Evolutionary conservation across 768 basidiomycete species (phyloP).

Genomic region (Boletus sp.): DNA sequence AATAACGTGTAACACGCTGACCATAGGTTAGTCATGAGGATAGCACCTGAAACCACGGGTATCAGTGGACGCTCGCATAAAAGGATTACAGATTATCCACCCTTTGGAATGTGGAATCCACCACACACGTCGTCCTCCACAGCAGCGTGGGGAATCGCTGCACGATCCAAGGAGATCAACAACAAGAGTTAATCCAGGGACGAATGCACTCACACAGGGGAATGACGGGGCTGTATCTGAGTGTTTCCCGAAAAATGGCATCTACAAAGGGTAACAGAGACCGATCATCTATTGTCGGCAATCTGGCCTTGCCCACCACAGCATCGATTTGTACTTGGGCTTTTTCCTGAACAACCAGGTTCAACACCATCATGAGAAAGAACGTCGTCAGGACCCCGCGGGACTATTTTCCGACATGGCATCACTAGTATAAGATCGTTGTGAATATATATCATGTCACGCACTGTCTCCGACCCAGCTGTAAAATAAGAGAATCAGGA

Average conservation of each 20-base stretch:
- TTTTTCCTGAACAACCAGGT: background rate
- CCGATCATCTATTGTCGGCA: background rate
- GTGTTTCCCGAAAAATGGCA: background rate
- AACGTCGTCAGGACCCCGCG: background rate
- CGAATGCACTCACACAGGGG: background rate
- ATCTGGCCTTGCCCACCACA: background rate
- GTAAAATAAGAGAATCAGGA: background rate
- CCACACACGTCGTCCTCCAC: background rate
- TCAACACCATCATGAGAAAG: background rate
- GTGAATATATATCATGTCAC: background rate
- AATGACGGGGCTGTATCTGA: background rate
- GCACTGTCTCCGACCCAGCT: background rate
- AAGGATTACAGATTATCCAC: background rate
- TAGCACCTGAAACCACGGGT: background rate
- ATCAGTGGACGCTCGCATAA: background rate
- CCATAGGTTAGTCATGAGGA: background rate
- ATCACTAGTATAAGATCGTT: background rate
- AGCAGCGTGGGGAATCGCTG: background rate
- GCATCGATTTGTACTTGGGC: background rate
- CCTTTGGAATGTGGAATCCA: background rate
- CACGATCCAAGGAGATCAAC: background rate
- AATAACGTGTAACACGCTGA: background rate
- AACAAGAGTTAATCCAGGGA: accelerated
- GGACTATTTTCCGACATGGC: background rate
- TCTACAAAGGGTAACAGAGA: background rate